A percentile compares a stretch with the other conserved stretches of the same genome.
These are phyloP conservation scores for Salix suchowensis DNA, from an alignment of 345 rosid genomes.

Conservation along the genomic window DNA sequence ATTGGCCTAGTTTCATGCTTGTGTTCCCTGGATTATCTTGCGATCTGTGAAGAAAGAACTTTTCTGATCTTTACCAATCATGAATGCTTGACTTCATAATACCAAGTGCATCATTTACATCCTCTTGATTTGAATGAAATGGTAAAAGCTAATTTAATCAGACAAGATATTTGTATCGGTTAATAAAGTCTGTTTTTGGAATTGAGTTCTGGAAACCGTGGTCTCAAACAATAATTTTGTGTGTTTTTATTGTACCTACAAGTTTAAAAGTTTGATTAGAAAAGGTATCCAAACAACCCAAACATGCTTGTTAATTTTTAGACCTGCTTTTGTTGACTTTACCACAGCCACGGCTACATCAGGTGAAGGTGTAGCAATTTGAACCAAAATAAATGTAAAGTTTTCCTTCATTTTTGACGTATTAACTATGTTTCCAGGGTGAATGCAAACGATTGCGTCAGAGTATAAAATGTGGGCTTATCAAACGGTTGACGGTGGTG, in stretches of 20 bases:
- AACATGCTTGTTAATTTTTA: too few relatives aligned
- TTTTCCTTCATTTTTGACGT: conserved; percentile 6
- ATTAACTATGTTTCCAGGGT: conserved; percentile 47
- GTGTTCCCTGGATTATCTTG: background rate
- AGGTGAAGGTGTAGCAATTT: too few relatives aligned
- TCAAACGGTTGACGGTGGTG: conserved; percentile 68
- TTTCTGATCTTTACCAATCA: background rate
- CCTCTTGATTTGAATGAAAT: background rate
- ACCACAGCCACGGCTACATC: too few relatives aligned
- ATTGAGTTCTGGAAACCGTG: too few relatives aligned
- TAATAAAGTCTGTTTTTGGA: background rate
- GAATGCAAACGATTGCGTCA: conserved; percentile 68
- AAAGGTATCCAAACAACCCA: too few relatives aligned
- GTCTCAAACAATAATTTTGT: too few relatives aligned
- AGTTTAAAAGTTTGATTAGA: too few relatives aligned
- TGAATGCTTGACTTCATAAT: background rate
- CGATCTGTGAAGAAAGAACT: background rate
- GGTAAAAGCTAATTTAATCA: background rate
- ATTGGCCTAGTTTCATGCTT: background rate
- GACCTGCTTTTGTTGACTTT: too few relatives aligned
- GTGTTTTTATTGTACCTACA: too few relatives aligned
- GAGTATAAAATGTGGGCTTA: conserved; percentile 67
- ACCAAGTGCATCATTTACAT: background rate
- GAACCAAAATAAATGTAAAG: too few relatives aligned
- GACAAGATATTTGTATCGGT: background rate